Percentiles rank a stretch among this genome's conserved stretches.
These are phyloP conservation scores for Septoria linicola DNA, from an alignment of 2,329 filamentous ascomycete species.

Conservation along the genomic window DNA sequence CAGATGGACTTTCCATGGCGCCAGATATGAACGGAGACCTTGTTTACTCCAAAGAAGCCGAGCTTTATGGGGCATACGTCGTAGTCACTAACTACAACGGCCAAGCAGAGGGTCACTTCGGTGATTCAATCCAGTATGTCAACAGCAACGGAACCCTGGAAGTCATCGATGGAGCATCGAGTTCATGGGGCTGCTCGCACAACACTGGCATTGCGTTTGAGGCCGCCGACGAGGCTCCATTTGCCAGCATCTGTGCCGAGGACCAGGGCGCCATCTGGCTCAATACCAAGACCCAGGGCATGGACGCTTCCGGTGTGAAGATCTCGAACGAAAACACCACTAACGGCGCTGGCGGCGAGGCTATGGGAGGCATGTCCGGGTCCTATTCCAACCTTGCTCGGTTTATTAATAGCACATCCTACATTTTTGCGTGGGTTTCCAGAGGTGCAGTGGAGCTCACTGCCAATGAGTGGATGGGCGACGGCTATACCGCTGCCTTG, in stretches of 20 bases:
- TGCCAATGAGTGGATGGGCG: conserved; percentile 58
- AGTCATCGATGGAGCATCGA: conserved; percentile 54
- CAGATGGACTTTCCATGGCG: conserved; percentile 50
- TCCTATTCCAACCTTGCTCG: conserved; percentile 59
- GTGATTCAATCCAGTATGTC: conserved; percentile 57
- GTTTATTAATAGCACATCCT: conserved; percentile 52
- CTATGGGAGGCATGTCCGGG: conserved; percentile 62
- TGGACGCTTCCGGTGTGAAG: conserved; percentile 55
- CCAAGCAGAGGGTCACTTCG: conserved; percentile 56
- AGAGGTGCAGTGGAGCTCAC: conserved; percentile 58
- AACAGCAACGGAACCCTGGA: conserved; percentile 51
- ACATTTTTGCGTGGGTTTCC: conserved; percentile 64
- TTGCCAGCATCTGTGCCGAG: conserved; percentile 60
- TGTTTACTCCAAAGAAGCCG: conserved; percentile 57
- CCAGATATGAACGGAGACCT: conserved; percentile 64
- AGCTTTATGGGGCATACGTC: conserved; percentile 62
- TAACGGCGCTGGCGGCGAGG: conserved; percentile 58
- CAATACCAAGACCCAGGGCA: conserved; percentile 59
- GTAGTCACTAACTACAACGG: conserved; percentile 61
- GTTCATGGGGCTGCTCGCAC: conserved; percentile 62
- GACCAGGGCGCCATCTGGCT: conserved; percentile 65
- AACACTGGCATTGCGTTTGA: conserved; percentile 66
- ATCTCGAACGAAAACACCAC: conserved; percentile 63
- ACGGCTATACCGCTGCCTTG: conserved; percentile 52
- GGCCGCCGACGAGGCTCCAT: conserved; percentile 58